Evolutionary conservation across 768 basidiomycete genomes (phyloP).

Genomic region (Cystoderma amianthinum): DNA sequence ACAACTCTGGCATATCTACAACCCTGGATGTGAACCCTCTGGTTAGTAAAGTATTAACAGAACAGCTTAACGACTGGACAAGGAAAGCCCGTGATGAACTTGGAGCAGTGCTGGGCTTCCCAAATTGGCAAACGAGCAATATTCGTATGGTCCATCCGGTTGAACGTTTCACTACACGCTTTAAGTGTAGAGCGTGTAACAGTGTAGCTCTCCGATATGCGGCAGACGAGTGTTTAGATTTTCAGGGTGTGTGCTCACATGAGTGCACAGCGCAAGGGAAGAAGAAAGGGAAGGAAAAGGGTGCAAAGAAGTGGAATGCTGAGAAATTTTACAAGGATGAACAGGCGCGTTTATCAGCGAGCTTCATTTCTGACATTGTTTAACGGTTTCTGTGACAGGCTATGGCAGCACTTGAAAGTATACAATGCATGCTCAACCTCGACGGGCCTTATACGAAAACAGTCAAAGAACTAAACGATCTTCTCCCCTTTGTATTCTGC

Average conservation of each 20-base stretch:
- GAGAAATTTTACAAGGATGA: constrained; percentile 51
- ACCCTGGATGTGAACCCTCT: constrained; percentile 19
- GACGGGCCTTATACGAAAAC: constrained; percentile 20
- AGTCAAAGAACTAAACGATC: too few relatives aligned
- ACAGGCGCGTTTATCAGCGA: constrained; percentile 35
- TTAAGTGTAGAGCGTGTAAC: constrained; percentile 48
- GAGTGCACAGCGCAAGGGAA: constrained; percentile 33
- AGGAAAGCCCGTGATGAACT: constrained; percentile 35
- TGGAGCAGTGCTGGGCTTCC: constrained; percentile 38
- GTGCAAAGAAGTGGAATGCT: constrained; percentile 36
- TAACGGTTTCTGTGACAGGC: constrained; percentile 28
- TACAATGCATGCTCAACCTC: constrained; percentile 22
- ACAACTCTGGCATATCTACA: constrained; percentile 8
- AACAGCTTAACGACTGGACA: constrained; percentile 43
- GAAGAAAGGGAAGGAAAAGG: constrained; percentile 10
- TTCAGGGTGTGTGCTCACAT: constrained; percentile 53
- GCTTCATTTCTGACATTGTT: not conserved
- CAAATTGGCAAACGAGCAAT: constrained; percentile 45
- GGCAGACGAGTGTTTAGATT: constrained; percentile 44
- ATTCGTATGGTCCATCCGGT: constrained; percentile 43
- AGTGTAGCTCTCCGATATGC: constrained; percentile 22
- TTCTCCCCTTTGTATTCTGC: too few relatives aligned
- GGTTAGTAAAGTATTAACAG: constrained; percentile 14
- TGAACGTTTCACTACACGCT: constrained; percentile 51
- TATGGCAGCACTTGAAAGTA: constrained; percentile 29